These are phyloP conservation scores for Anthracocystis panici-leucophaei DNA, from an alignment of 1,284 basidiomycete species.

Conservation along the genomic window DNA sequence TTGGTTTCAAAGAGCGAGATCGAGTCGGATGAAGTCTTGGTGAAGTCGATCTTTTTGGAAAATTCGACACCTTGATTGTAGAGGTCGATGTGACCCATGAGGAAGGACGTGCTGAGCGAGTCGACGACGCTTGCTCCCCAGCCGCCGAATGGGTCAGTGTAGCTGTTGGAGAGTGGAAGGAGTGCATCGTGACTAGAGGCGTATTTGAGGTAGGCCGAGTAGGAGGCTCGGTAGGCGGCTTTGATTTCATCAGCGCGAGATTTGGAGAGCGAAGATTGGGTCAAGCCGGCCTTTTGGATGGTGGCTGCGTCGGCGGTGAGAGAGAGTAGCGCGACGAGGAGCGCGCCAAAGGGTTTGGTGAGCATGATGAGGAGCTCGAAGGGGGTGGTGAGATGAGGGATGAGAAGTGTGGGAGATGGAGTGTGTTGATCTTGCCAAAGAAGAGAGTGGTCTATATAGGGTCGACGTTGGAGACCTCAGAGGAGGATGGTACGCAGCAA, in stretches of 20 bases:
- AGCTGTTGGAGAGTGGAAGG: slow-evolving; percentile 42
- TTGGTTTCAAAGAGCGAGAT: slow-evolving; percentile 65
- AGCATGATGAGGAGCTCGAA: slow-evolving; percentile 22
- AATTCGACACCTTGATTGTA: slow-evolving; percentile 41
- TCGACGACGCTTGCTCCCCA: slow-evolving; percentile 66
- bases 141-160: slow-evolving; percentile 48
- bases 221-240: slow-evolving; percentile 41
- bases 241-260: slow-evolving; percentile 52
- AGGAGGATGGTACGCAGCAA: too few relatives aligned
- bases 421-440: neutral
- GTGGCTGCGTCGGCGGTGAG: slow-evolving; percentile 12
- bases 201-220: slow-evolving; percentile 55
- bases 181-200: slow-evolving; percentile 51
- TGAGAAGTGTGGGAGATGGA: neutral
- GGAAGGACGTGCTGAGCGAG: slow-evolving; percentile 53
- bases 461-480: too few relatives aligned
- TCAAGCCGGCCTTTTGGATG: slow-evolving; percentile 39
- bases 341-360: slow-evolving; percentile 13
- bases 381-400: too few relatives aligned
- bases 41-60: slow-evolving; percentile 52
- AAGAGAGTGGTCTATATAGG: too few relatives aligned
- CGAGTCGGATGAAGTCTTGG: slow-evolving; percentile 27
- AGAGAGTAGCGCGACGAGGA: slow-evolving; percentile 23
- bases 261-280: slow-evolving; percentile 26
- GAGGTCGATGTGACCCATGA: slow-evolving; percentile 61